These are phyloP conservation scores for Podila verticillata DNA, from an alignment of 192 early-diverging fungal genomes.

Conservation along the genomic window DNA sequence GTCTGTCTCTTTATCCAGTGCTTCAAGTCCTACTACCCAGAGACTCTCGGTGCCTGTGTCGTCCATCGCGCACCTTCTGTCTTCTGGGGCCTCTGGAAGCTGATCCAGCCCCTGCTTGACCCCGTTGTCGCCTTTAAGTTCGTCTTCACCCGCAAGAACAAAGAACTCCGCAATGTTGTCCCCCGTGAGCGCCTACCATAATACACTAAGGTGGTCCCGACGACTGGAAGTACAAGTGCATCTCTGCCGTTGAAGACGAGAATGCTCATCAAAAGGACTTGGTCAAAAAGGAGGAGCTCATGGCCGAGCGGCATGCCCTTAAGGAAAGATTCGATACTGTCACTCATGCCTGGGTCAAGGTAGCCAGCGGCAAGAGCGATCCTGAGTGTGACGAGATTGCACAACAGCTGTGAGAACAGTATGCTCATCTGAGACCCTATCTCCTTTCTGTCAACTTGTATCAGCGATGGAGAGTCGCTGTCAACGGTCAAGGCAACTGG, in stretches of 20 bases:
- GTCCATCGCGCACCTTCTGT: slow-evolving; percentile 92
- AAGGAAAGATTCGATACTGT: slow-evolving; percentile 56
- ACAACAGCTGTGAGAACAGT: slow-evolving; percentile 55
- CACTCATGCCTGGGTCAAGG: slow-evolving; percentile 61
- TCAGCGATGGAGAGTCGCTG: slow-evolving; percentile 44
- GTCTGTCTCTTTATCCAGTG: slow-evolving; percentile 81
- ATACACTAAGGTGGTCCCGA: slow-evolving; percentile 67
- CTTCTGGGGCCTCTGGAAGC: slow-evolving; percentile 85
- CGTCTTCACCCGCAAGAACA: slow-evolving; percentile 70
- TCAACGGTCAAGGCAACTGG: slow-evolving; percentile 41
- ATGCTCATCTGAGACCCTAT: slow-evolving; percentile 56
- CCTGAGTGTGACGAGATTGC: slow-evolving; percentile 52
- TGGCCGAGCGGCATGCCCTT: slow-evolving; percentile 38
- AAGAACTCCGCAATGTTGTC: slow-evolving; percentile 74
- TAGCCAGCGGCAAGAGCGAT: slow-evolving; percentile 28
- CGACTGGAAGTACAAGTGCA: slow-evolving; percentile 64
- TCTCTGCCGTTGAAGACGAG: slow-evolving; percentile 25
- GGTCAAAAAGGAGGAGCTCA: slow-evolving; percentile 41
- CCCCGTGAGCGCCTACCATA: slow-evolving; percentile 67
- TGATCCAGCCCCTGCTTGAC: slow-evolving; percentile 86
- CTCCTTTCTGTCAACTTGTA: slow-evolving; percentile 47
- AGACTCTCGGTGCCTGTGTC: slow-evolving; percentile 82
- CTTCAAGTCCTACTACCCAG: slow-evolving; percentile 92
- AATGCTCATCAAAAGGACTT: slow-evolving; percentile 57
- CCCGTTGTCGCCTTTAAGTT: slow-evolving; percentile 92